Conservation (phyloP, 441 rosid genomes). For the Theobroma grandiflorum region DNA sequence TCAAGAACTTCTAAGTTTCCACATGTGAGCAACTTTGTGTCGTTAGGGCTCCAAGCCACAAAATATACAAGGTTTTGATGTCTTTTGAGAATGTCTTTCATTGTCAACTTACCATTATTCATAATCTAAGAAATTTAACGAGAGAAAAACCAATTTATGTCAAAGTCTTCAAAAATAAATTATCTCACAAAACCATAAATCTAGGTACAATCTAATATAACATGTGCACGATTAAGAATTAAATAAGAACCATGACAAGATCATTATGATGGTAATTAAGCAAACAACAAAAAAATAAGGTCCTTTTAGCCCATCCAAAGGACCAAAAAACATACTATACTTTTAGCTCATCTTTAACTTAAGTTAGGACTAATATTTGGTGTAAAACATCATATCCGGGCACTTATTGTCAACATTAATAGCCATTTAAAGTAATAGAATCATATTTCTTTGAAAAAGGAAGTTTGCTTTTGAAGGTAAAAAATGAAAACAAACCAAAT, state of each 20-base stretch:
- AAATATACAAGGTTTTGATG: constrained; percentile 84
- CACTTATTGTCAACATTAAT: not conserved
- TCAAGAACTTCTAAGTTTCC: constrained; percentile 84
- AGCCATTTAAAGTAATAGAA: not conserved
- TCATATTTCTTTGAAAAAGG: not conserved
- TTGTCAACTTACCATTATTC: constrained; percentile 59
- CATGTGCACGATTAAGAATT: not conserved
- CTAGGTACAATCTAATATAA: constrained; percentile 15
- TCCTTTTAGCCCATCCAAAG: not conserved
- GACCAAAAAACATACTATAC: not conserved
- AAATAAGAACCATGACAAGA: not conserved
- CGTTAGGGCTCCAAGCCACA: constrained; percentile 94
- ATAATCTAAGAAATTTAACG: constrained; percentile 54
- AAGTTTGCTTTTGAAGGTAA: not conserved
- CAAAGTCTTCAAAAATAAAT: constrained; percentile 12
- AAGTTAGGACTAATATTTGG: not conserved
- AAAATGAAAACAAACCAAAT: not conserved
- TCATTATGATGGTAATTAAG: not conserved
- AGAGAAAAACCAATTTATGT: constrained; percentile 23
- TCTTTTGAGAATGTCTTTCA: constrained; percentile 64
- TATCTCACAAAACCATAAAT: constrained; percentile 1
- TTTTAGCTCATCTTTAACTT: not conserved
- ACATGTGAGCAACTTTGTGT: constrained; percentile 78
- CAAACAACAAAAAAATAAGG: not conserved
- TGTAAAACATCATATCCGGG: not conserved